Evolutionary conservation across 164 flowering plant species (phyloP).

Genomic region (Santalum album): DNA sequence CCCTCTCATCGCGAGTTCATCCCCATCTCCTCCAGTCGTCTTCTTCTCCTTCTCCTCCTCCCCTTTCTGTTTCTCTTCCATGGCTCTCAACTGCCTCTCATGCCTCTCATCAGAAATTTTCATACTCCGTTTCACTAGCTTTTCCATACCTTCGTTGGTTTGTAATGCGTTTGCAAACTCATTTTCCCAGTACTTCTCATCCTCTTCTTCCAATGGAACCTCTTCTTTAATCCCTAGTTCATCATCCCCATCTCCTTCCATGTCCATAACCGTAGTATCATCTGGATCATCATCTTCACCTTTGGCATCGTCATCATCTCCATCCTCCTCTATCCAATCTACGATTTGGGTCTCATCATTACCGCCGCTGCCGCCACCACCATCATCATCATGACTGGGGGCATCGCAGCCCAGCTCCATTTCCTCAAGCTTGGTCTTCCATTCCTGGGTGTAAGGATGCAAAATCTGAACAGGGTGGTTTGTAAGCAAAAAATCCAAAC

Average conservation of each 20-base stretch:
- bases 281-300: conserved; percentile 17
- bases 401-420: conserved; percentile 93
- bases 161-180: conserved; percentile 62
- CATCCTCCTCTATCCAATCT: conserved; percentile 6
- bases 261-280: conserved; percentile 19
- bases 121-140: conserved; percentile 40
- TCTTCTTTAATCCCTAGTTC: conserved; percentile 32
- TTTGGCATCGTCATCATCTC: conserved; percentile 6
- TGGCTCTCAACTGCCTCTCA: conserved; percentile 33
- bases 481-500: conserved; percentile 69
- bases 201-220: conserved; percentile 29
- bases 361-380: conserved; percentile 1
- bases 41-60: conserved; percentile 13
- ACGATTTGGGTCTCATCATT: neutral
- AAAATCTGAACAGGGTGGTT: conserved; percentile 67
- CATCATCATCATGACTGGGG: conserved; percentile 62
- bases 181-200: conserved; percentile 60
- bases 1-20: conserved; percentile 35
- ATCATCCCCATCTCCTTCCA: conserved; percentile 22
- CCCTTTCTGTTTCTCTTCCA: conserved; percentile 29
- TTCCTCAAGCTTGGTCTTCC: conserved; percentile 91
- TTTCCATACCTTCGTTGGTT: conserved; percentile 65
- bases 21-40: conserved; percentile 15
- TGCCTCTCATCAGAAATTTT: conserved; percentile 30
- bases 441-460: conserved; percentile 94